These are phyloP conservation scores for Mycena maculata DNA, from an alignment of 768 basidiomycete genomes.

Conservation along the genomic window DNA sequence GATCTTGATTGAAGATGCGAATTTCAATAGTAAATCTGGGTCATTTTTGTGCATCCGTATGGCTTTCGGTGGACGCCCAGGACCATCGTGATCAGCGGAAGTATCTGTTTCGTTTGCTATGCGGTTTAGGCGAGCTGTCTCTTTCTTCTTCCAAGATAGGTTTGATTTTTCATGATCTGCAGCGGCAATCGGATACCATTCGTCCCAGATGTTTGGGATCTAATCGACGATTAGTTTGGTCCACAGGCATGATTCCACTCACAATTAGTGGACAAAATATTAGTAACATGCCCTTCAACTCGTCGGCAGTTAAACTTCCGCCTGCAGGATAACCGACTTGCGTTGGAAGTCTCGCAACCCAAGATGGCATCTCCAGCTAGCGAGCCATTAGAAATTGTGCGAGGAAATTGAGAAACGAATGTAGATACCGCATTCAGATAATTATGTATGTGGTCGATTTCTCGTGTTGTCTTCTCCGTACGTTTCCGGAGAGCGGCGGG, in stretches of 20 bases:
- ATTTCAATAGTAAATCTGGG: slow-evolving; percentile 2
- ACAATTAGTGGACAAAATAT: slow-evolving; percentile 34
- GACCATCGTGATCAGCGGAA: not conserved
- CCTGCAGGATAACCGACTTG: slow-evolving; percentile 40
- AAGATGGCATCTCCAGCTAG: slow-evolving; percentile 37
- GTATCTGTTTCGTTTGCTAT: not conserved
- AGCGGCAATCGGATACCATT: slow-evolving; percentile 13
- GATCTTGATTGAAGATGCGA: slow-evolving; percentile 25
- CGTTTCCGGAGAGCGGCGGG: slow-evolving; percentile 5
- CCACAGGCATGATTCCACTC: not conserved
- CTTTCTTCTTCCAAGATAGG: not conserved
- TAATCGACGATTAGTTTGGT: not conserved
- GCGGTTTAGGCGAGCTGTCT: slow-evolving; percentile 1
- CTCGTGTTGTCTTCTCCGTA: slow-evolving; percentile 23
- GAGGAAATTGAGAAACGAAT: not conserved
- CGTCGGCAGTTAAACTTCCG: slow-evolving; percentile 38
- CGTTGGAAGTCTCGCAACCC: slow-evolving; percentile 34
- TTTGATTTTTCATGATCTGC: slow-evolving; percentile 6
- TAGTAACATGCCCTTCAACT: slow-evolving; percentile 37
- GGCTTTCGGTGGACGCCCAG: not conserved
- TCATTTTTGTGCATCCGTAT: slow-evolving; percentile 10
- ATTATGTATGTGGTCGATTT: slow-evolving; percentile 36
- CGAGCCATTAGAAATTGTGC: not conserved
- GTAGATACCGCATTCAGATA: slow-evolving; percentile 10
- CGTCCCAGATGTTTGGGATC: slow-evolving; percentile 14